Evolutionary conservation across 768 basidiomycete species (phyloP).

Genomic region (Lactarius vividus): DNA sequence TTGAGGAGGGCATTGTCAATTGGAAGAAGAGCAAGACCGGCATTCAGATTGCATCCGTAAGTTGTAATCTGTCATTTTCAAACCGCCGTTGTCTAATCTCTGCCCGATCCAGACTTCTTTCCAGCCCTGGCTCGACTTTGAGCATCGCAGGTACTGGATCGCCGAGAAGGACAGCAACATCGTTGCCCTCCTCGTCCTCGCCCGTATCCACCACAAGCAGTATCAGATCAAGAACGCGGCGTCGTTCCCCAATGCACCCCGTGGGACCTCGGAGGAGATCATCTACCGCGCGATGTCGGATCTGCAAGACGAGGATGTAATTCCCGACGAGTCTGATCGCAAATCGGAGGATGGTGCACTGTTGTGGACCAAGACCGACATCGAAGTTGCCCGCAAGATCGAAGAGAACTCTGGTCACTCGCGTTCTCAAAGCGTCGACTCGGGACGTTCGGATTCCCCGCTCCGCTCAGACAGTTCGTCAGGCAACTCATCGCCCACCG

Average conservation of each 20-base stretch:
- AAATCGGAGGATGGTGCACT: slow-evolving; percentile 13
- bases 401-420: slow-evolving; percentile 6
- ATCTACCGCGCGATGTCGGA: slow-evolving; percentile 48
- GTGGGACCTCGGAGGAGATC: slow-evolving; percentile 52
- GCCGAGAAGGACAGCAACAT: slow-evolving; percentile 43
- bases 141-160: slow-evolving; percentile 57
- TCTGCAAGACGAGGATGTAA: slow-evolving; percentile 36
- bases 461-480: not conserved
- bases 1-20: slow-evolving; percentile 52
- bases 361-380: slow-evolving; percentile 10
- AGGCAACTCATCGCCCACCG: slow-evolving; percentile 21
- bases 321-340: slow-evolving; percentile 1
- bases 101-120: slow-evolving; percentile 39
- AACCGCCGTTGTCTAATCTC: not conserved
- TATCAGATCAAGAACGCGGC: slow-evolving; percentile 58
- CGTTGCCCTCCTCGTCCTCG: slow-evolving; percentile 50
- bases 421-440: slow-evolving; percentile 17
- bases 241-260: slow-evolving; percentile 52
- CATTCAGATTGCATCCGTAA: slow-evolving; percentile 45
- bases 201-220: slow-evolving; percentile 42
- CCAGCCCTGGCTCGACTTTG: slow-evolving; percentile 53
- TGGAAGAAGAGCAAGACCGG: slow-evolving; percentile 57
- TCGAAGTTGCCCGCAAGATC: slow-evolving; percentile 13
- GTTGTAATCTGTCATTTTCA: not conserved
- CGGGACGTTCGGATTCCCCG: slow-evolving; percentile 4